Evolutionary conservation across 169 alveolate genomes (phyloP), one percentile per base, ranked within the genome.

Genomic region (Cryptosporidium ubiquitum): DNA sequence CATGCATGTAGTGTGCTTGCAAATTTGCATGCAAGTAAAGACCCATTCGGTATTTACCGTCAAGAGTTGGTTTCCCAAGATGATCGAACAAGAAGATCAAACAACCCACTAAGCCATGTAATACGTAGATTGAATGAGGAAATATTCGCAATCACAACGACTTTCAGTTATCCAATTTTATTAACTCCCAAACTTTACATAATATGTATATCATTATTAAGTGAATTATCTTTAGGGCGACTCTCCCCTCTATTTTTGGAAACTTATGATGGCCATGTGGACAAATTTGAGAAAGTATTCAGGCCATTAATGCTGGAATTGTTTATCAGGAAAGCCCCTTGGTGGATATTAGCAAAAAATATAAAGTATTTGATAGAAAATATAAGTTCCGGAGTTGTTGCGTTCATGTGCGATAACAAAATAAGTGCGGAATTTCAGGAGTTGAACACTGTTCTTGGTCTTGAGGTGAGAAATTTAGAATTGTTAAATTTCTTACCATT

Each of bases 71-170:
- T 7, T 35, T 35, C 44, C 4, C 52, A 31, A 37, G 44, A 10
- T 12, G 44, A 57, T 39, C 44, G 44, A 29, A 52, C 29, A 33
- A 31, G 10, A 57, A 37, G 40, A 7, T 1, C 49, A 35, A 60
- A 74, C 64, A 74, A 74, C 20, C 86, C 86, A 12, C 64, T 74
- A 1, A 60, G 64, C 42, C 55, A 57, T 57, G 70, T 58, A 12
- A 74, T 58, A 26, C 29, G 86, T 26, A 52, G 86, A 20, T 26
- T 74, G 23, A 74, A 33, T 3, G 73, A 74, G 18, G 86, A 74
- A 39, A 47, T 74, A 55, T 74, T 74, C 57, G 69, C 86, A 5
- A 57, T 74, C 10, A 68, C 57, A 74, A 74, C 86, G 12, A 58
- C 86, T 55, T 33, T 12, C 18, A 58, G 71, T 6, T 58, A 74